phyloP scores from a whole-genome alignment of 495 filamentous ascomycete species.

The Neurospora pannonica region DNA sequence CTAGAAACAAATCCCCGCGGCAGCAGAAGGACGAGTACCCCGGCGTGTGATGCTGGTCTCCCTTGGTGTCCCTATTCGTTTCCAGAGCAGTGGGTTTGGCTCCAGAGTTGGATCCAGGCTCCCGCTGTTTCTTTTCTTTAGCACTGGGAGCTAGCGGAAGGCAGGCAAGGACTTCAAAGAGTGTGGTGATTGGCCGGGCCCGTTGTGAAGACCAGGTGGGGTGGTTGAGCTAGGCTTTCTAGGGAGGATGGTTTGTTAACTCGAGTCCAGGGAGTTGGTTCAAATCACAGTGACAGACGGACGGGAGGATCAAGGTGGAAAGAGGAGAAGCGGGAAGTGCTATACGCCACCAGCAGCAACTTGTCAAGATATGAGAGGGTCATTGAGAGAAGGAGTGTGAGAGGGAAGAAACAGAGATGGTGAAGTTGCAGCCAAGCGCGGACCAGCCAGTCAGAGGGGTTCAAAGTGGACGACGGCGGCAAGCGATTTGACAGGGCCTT shows the following conservation, averaged over 20 bases:
- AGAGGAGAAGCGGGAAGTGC: neutral
- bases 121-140: slow-evolving; percentile 1
- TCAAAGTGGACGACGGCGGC: slow-evolving; percentile 19
- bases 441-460: slow-evolving; percentile 16
- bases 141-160: slow-evolving; percentile 4
- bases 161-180: slow-evolving; percentile 6
- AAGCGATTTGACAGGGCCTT: slow-evolving; percentile 26
- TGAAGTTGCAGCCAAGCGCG: neutral
- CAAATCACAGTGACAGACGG: neutral
- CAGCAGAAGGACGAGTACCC: slow-evolving; percentile 10
- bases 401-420: neutral
- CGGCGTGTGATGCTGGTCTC: slow-evolving; percentile 16
- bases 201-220: slow-evolving; percentile 14
- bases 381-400: neutral
- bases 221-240: neutral
- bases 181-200: slow-evolving; percentile 14
- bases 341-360: neutral
- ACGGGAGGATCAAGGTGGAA: neutral
- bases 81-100: slow-evolving; percentile 19
- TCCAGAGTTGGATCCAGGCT: slow-evolving; percentile 6
- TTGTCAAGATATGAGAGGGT: neutral
- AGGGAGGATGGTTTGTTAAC: neutral
- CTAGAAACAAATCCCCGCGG: slow-evolving; percentile 13
- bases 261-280: neutral
- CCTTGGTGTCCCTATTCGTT: slow-evolving; percentile 6